phyloP scores from a whole-genome alignment of 208 protist species.

The Phytomonas serpens region DNA sequence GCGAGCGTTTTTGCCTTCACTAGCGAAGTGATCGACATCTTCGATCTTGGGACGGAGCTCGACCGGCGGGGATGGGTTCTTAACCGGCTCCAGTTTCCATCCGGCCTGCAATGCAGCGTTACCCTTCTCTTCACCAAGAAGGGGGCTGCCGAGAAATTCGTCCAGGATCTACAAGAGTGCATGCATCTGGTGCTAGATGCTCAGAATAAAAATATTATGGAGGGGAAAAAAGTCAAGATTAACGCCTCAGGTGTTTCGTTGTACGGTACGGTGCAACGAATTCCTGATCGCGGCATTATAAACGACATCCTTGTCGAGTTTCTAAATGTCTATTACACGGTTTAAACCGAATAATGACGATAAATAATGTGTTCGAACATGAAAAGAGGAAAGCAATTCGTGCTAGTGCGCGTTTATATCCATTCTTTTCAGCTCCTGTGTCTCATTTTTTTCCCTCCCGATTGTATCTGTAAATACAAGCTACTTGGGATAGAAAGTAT shows the following conservation, averaged over 20 bases:
- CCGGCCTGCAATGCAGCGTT: constrained; percentile 89
- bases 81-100: constrained; percentile 91
- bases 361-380: background rate
- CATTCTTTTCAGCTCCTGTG: background rate
- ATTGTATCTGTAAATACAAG: background rate
- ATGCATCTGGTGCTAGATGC: constrained; percentile 33
- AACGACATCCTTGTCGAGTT: constrained; percentile 79
- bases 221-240: constrained; percentile 26
- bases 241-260: constrained; percentile 60
- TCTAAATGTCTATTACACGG: constrained; percentile 76
- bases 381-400: constrained; percentile 5
- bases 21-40: constrained; percentile 87
- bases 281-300: constrained; percentile 90
- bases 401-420: background rate
- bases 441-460: background rate
- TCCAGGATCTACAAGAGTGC: constrained; percentile 58
- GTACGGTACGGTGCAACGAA: constrained; percentile 89
- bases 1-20: constrained; percentile 87
- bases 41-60: constrained; percentile 75
- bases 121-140: constrained; percentile 81
- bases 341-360: constrained; percentile 10
- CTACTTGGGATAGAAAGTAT: background rate
- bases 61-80: constrained; percentile 88
- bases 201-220: constrained; percentile 19
- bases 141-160: constrained; percentile 66